phyloP scores from a whole-genome alignment of 148 eudicot species.

The Persicaria maculosa region DNA sequence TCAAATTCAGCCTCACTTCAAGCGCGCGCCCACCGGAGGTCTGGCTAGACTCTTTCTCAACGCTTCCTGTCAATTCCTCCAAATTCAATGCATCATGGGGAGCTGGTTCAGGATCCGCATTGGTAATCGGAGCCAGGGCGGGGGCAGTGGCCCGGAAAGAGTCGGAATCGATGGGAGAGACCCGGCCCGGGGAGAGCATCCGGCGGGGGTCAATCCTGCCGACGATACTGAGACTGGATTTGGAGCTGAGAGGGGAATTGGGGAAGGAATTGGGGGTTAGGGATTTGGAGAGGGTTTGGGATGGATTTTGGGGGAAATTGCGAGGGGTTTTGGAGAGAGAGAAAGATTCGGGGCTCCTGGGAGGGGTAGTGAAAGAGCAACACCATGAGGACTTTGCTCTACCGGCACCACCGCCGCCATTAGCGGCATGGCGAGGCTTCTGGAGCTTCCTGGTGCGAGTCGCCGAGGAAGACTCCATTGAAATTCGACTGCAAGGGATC shows the following conservation, averaged over 20 bases:
- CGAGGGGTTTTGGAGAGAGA: conserved; percentile 19
- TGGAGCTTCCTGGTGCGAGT: conserved; percentile 24
- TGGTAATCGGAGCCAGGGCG: conserved; percentile 13
- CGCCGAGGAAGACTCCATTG: conserved; percentile 5
- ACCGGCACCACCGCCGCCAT: conserved; percentile 7
- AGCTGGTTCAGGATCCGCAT: conserved; percentile 14
- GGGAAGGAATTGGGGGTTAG: conserved; percentile 27
- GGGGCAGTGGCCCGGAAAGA: conserved; percentile 14
- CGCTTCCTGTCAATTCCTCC: conserved; percentile 6
- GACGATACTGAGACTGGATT: conserved; percentile 34
- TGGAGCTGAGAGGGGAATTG: conserved; percentile 48
- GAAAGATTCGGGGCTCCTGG: conserved; percentile 48
- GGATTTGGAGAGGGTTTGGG: conserved; percentile 31
- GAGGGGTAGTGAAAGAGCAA: conserved; percentile 67
- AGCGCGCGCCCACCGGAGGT: conserved; percentile 17
- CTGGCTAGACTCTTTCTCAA: conserved; percentile 2
- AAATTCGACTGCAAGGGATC: not conserved
- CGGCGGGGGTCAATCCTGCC: conserved; percentile 54
- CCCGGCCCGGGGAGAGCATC: conserved; percentile 91
- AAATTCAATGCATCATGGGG: not conserved
- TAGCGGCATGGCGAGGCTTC: conserved; percentile 28
- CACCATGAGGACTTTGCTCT: conserved; percentile 43
- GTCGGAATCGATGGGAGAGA: conserved; percentile 68
- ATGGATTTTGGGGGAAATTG: conserved; percentile 8
- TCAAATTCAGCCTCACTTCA: conserved; percentile 83